Evolutionary conservation across 345 rosid genomes (phyloP), one percentile per base, ranked within the genome.

Genomic region (Ceriops zippeliana): DNA sequence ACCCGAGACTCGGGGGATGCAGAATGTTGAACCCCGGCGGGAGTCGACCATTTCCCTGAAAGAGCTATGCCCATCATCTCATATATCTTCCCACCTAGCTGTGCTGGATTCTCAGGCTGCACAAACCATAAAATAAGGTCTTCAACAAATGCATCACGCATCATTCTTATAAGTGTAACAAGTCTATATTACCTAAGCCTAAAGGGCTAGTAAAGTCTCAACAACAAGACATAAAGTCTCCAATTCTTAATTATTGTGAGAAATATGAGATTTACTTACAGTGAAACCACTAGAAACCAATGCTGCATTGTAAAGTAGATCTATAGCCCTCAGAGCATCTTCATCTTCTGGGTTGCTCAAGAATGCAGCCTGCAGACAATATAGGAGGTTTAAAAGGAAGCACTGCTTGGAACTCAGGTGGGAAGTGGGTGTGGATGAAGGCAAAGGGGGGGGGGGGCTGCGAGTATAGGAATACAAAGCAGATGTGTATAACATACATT

Each of bases 81-180:
- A 61, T 95, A 95, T 80, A 95, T 95, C 89, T 95, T 95, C 73
- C 96, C 89, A 26, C 98, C 91, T 0, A 95, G 93, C 78, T 91
- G 82, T 5, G 96, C 98, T 24, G 99, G 99, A 78, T 90, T 82
- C 72, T 91, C 99, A 24, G 98, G 98, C 99, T 95, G 87, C 79
- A 74, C 21, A 28, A 20, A 61, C 65, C 34, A 59, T 8, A 63
- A 16, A 19, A 59, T 16, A n/a, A 9, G 51, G 56, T 17, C 16
- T 22, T 51, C 37, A 67, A 7, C 13, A 7, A 15, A 21, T 10
- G 16, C 59, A 56, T 15, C 2, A 1, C 7, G 4, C 11, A 4
- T 56, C 49, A 13, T 3, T 42, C 49, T 42, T 42, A 30, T 3
- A 47, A 31, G 9, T 28, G 9, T 59, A 47, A 30, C 24, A 31